Evolutionary conservation across 2,329 filamentous ascomycete species (phyloP).

Genomic region (Pseudogymnoascus sp.): DNA sequence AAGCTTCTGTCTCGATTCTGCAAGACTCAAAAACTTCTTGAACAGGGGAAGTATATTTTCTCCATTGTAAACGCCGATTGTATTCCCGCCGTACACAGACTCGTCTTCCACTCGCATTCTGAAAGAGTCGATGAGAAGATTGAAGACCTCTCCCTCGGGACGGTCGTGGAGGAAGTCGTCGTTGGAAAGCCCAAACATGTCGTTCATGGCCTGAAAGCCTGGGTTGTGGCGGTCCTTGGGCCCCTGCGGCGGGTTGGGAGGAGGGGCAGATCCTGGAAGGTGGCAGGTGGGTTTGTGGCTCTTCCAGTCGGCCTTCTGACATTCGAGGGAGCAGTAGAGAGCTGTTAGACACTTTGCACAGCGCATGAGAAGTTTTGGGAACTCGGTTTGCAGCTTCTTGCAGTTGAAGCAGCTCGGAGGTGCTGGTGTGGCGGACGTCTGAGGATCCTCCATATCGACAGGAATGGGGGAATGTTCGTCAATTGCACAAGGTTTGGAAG

Average conservation of each 20-base stretch:
- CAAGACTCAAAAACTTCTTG: constrained; percentile 18
- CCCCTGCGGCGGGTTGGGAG: neutral
- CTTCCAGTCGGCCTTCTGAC: constrained; percentile 25
- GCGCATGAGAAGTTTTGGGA: constrained; percentile 15
- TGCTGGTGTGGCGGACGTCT: neutral
- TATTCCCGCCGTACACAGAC: constrained; percentile 13
- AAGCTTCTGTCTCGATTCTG: constrained; percentile 15
- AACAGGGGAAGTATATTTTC: constrained; percentile 15
- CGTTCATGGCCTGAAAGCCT: neutral
- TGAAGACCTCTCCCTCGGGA: constrained; percentile 16
- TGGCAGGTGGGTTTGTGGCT: constrained; percentile 25
- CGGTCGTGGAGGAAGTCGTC: constrained; percentile 15
- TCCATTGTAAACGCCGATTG: constrained; percentile 14
- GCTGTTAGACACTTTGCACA: constrained; percentile 24
- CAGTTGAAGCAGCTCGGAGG: neutral
- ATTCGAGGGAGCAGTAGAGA: constrained; percentile 26
- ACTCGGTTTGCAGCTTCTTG: neutral
- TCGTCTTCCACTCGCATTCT: constrained; percentile 21
- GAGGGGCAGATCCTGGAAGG: constrained; percentile 23
- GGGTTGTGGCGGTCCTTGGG: neutral
- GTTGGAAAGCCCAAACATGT: constrained; percentile 16
- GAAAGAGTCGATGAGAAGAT: constrained; percentile 19
- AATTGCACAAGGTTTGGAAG: neutral
- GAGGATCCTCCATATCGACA: neutral
- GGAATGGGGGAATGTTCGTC: neutral